Evolutionary conservation across 306 rosid species (phyloP), one percentile per base, ranked within the genome.

Genomic region (Boehmeria nivea): DNA sequence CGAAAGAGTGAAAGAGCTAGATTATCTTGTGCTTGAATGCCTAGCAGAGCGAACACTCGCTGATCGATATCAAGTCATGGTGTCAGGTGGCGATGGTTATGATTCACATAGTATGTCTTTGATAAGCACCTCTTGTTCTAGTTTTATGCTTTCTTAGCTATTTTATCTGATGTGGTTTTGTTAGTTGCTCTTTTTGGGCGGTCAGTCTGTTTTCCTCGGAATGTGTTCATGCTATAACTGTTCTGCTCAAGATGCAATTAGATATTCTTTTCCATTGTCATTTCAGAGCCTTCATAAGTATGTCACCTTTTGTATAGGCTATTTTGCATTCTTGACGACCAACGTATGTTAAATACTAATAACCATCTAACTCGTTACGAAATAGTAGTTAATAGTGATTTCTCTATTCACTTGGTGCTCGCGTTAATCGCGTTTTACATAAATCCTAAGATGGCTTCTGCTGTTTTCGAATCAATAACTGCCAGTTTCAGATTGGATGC

Each of bases 11-110:
- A 52, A 71, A 60, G 83, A 82, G 40, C 79, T 91, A n/a, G 79
- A 87, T 68, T 91, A 91, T 77, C 68, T 91, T n/a, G 81, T 91
- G 12, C 96, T 91, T 17, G 98, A 91, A 80, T 91, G 96, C 84
- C 78, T 91, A 52, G 96, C 96, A 0, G 98, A 87, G 68, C 95
- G 96, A 19, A 87, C 98, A 48, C 96, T 91, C 20, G 95, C 94
- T 12, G 95, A 91, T 21, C 83, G 85, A 1, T 87, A 78, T 69
- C 95, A 82, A 65, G 74, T 59, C 69, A 82, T 84, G 96, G 65
- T 60, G 44, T 80, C 96, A 48, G 93, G 98, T 28, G 93, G 94
- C 18, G 85, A 82, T 74, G 96, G 96, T 57, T 91, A 74, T 27
- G 98, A 91, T 73, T 78, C 98, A 12, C 63, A 59, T 36, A 82